Conservation (phyloP, 495 filamentous ascomycete genomes). For the Usnea hakonensis region DNA sequence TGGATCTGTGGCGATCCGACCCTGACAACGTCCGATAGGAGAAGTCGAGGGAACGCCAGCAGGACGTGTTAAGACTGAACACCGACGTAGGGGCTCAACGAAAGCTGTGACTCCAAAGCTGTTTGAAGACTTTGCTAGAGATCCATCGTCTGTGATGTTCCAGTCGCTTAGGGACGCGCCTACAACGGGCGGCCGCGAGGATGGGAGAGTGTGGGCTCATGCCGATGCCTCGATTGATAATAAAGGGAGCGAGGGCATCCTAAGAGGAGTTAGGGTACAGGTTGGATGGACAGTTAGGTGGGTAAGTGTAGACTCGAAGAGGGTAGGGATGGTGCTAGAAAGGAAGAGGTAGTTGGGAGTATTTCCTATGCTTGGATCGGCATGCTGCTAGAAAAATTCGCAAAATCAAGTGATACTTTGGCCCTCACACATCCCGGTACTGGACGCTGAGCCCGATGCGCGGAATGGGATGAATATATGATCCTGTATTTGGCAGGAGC, state of each 20-base stretch:
- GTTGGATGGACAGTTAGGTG: background rate
- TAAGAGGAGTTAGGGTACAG: background rate
- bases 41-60: background rate
- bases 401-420: too few relatives aligned
- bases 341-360: background rate
- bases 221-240: background rate
- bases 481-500: too few relatives aligned
- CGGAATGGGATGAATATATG: too few relatives aligned
- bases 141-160: too few relatives aligned
- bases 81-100: background rate
- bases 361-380: too few relatives aligned
- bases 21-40: background rate
- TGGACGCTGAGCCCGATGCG: too few relatives aligned
- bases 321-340: background rate
- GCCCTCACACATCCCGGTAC: too few relatives aligned
- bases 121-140: background rate
- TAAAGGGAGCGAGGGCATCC: background rate
- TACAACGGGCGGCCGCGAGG: too few relatives aligned
- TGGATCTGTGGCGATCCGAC: background rate
- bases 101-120: background rate
- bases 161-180: too few relatives aligned
- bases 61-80: background rate
- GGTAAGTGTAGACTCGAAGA: background rate
- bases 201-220: background rate
- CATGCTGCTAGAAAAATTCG: too few relatives aligned